These are phyloP conservation scores for Cotoneaster glaucophyllus DNA, from an alignment of 306 rosid genomes.

Conservation along the genomic window DNA sequence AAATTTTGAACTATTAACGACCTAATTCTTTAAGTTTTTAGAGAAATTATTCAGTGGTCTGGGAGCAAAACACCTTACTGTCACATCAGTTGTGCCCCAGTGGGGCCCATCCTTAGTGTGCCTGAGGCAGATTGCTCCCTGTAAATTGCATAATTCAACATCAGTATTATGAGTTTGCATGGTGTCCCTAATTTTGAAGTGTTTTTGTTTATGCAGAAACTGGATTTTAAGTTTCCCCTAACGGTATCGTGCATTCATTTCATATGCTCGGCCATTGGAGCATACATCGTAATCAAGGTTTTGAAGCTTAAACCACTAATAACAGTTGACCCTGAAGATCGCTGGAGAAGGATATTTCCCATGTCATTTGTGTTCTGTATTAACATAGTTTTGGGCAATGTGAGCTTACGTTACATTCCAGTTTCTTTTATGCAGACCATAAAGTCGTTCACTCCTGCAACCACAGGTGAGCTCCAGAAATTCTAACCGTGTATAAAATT, in stretches of 20 bases:
- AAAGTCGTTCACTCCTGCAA: slow-evolving; percentile 97
- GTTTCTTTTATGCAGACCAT: slow-evolving; percentile 99
- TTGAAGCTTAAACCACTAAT: slow-evolving; percentile 83
- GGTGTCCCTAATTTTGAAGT: background rate
- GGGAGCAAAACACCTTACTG: background rate
- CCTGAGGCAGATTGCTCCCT: background rate
- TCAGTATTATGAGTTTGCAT: background rate
- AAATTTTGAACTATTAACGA: background rate
- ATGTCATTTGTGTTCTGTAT: slow-evolving; percentile 99
- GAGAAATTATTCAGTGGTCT: background rate
- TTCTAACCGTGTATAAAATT: background rate
- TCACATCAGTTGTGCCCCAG: background rate
- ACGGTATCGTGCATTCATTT: slow-evolving; percentile 87
- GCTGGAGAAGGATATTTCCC: slow-evolving; percentile 94
- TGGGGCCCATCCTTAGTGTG: background rate
- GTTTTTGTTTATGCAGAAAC: slow-evolving; percentile 46
- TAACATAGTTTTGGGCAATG: slow-evolving; percentile 93
- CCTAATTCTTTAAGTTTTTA: background rate
- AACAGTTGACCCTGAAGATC: slow-evolving; percentile 80
- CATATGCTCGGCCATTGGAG: slow-evolving; percentile 90
- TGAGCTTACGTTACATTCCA: slow-evolving; percentile 91
- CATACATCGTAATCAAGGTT: slow-evolving; percentile 66
- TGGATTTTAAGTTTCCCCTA: slow-evolving; percentile 95
- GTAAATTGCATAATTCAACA: background rate
- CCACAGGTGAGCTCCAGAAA: slow-evolving; percentile 57